Evolutionary conservation across 257 asterid species (phyloP), one percentile per base, ranked within the genome.

Genomic region (Ocimum tenuiflorum): DNA sequence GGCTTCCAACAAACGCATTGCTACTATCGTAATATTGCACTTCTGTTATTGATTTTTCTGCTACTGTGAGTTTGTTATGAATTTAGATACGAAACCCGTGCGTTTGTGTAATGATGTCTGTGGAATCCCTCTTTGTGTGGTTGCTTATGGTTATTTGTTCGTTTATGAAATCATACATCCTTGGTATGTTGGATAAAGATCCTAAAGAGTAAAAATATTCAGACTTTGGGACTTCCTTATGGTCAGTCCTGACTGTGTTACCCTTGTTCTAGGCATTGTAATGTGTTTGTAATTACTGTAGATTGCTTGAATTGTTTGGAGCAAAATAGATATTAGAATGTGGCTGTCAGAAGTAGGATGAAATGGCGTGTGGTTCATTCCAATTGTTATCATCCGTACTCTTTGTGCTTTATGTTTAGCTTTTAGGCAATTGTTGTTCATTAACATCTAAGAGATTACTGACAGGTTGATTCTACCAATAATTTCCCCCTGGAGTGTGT

Each of bases 381-480:
- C 23, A 18, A 38, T 9, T 39, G 65, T 33, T 43, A 12, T 66
- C 24, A 18, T 24, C 15, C 17, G 23, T 27, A 27, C 31, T 27
- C 31, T 27, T 27, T 57, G 15, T n/a, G 57, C 49, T 50, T n/a
- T 15, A 41, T 45, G 17, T 22, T 51, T 45, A 33, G 19, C 45
- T 36, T 8, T 50, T 41, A 10, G 38, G 45, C 15, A 53, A 19
- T 45, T 38, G 59, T 35, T 49, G 59, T 41, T 29, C 48, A 42
- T 46, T 66, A 47, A 73, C 65, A 65, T 58, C 63, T 36, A 61
- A 73, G 63, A 52, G 17, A 52, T 71, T 68, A 48, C 14, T 67
- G 65, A 38, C 92, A 94, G 99, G 90, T 94, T 35, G 99, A 94
- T 78, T 81, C 95, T 35, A 53, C 95, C 68, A 94, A 82, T 75